phyloP scores from a whole-genome alignment of 805 yeast species.

The Kodamaea jinghongensis region DNA sequence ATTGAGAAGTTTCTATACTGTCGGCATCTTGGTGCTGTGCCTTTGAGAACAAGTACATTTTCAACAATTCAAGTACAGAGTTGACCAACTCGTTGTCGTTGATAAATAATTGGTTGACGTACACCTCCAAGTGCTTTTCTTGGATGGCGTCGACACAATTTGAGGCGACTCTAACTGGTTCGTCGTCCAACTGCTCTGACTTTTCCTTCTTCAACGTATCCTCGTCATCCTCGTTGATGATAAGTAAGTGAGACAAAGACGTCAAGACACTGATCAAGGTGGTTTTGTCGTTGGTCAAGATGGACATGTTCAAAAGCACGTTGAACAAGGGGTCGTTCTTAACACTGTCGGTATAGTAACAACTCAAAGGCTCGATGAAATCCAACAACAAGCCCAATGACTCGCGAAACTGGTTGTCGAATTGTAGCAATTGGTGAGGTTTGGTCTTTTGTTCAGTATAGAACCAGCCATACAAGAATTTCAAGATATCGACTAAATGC shows the following conservation, averaged over 20 bases:
- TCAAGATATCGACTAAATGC: conserved; percentile 45
- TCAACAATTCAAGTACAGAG: conserved; percentile 76
- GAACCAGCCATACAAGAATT: conserved; percentile 35
- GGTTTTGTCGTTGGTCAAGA: conserved; percentile 61
- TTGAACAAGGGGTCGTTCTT: conserved; percentile 67
- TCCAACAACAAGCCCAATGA: conserved; percentile 68
- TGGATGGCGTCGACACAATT: conserved; percentile 42
- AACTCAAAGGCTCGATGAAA: conserved; percentile 77
- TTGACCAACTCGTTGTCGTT: conserved; percentile 70
- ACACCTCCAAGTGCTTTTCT: conserved; percentile 45
- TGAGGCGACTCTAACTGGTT: conserved; percentile 16
- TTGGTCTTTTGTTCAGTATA: conserved; percentile 17
- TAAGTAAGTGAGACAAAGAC: conserved; percentile 75
- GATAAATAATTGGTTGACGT: conserved; percentile 57
- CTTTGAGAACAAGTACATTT: conserved; percentile 73
- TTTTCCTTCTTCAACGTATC: conserved; percentile 2
- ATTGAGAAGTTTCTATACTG: conserved; percentile 32
- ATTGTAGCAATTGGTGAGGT: conserved; percentile 18
- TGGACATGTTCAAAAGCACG: conserved; percentile 50
- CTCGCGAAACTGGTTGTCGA: conserved; percentile 48
- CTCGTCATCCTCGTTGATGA: conserved; percentile 22
- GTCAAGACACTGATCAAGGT: conserved; percentile 67
- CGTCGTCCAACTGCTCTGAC: conserved; percentile 5
- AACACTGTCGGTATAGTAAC: conserved; percentile 74
- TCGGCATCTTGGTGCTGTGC: conserved; percentile 33